Conservation (phyloP, 1,139 yeast genomes). For the Williopsis jadinii region DNA sequence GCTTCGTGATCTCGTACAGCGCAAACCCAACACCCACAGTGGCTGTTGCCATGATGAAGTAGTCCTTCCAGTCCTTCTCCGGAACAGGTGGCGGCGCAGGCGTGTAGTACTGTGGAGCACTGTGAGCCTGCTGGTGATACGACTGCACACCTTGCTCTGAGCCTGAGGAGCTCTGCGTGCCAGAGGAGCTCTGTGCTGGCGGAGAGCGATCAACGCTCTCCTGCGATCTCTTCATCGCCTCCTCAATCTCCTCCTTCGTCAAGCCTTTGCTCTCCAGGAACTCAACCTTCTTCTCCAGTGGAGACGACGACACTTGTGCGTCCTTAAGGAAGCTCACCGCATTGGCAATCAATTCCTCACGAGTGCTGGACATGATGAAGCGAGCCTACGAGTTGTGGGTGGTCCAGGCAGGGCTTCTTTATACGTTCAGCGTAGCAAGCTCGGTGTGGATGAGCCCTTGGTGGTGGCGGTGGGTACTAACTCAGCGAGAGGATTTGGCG, state of each 20-base stretch:
- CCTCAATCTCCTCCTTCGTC: conserved; percentile 72
- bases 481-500: too few species aligned
- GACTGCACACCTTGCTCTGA: neutral
- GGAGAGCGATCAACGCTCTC: conserved; percentile 5
- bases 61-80: conserved; percentile 91
- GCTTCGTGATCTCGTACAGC: conserved; percentile 68
- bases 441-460: too few species aligned
- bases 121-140: conserved; percentile 15
- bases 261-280: conserved; percentile 85
- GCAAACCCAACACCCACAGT: conserved; percentile 90
- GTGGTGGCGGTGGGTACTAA: too few species aligned
- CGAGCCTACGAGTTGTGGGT: too few species aligned
- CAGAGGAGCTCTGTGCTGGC: conserved; percentile 1
- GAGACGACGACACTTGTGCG: conserved; percentile 66
- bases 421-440: neutral
- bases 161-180: neutral
- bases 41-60: conserved; percentile 96
- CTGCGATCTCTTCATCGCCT: conserved; percentile 59
- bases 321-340: conserved; percentile 82
- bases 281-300: conserved; percentile 78
- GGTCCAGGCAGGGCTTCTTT: neutral
- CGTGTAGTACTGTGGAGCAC: conserved; percentile 18
- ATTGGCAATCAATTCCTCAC: conserved; percentile 67
- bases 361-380: conserved; percentile 14
- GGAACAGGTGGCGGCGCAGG: conserved; percentile 73